Evolutionary conservation across 148 eudicot genomes (phyloP), one percentile per base, ranked within the genome.

Genomic region (Fagopyrum tataricum): DNA sequence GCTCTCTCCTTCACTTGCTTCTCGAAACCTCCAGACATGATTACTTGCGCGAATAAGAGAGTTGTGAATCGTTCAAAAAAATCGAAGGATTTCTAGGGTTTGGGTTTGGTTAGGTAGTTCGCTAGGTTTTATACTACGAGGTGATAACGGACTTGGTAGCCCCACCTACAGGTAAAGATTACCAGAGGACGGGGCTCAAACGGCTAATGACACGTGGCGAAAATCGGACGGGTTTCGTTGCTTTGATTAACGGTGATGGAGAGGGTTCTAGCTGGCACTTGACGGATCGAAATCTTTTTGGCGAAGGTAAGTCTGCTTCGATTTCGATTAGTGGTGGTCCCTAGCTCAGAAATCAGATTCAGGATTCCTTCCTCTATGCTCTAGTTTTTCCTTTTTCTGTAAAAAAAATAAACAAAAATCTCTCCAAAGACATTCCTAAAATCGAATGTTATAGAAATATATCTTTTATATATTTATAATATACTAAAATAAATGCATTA

Each of bases 1-100:
- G 93, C 88, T 71, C 88, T 84, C 41, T 76, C 74, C 79, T 83
- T 87, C 78, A 89, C 90, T 76, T 89, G 90, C 59, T 82, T 55
- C 84, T 91, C 93, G 39, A 91, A 87, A 23, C 80, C 47, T 39
- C 77, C 90, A 79, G 76, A 76, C 69, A 47, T 72, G 44, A n/a
- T 70, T 13, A 43, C 44, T 46, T 44, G 10, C 12, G 49, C 49
- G 37, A 31, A 31, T 31, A 31, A 0, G 37, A 13, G 4, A 14
- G n/a, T 49, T 49, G n/a, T 13, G 13, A 49, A 5, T 49, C 53
- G 53, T 49, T 13, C 15, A 3, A 7, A 48, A 51, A 6, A 13
- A 51, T 51, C n/a, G 56, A 55, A 55, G 62, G 37, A 31, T 31
- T 31, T 31, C 31, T 55, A 55, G 66, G 66, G 39, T 59, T 59